Evolutionary conservation across 257 asterid genomes (phyloP), one percentile per base, ranked within the genome.

Genomic region (Pogostemon cablin): DNA sequence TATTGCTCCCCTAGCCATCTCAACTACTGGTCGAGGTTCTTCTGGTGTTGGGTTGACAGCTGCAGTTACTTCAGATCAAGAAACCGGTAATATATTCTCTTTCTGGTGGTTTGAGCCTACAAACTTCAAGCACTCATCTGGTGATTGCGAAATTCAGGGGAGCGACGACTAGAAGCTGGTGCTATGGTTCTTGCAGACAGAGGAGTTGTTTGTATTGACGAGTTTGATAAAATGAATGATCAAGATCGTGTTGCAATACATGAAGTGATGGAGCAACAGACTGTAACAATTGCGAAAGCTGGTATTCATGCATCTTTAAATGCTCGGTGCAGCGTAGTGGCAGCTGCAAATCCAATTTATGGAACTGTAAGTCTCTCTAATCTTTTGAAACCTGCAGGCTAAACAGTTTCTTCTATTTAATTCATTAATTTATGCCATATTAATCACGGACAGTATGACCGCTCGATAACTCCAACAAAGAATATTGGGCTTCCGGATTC

Each of bases 11-110:
- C 84, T 91, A 62, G 96, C 99, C 73, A 91, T 93, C 77, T 93
- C 97, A 67, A 93, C 99, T 65, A 93, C 96, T 65, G 97, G 99
- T 48, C 88, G 99, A 52, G 99, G 99, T 73, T 93, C 97, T 75
- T 93, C 97, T 37, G 99, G 99, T 78, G 99, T 93, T 74, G 99
- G 99, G 17, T 85, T 93, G 85, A 93, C 99, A 55, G 99, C 99
- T 75, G 99, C 99, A 10, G 99, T 93, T 84, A 91, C 99, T 42
- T 80, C 96, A 78, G 99, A 93, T 77, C 99, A 91, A 81, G 99
- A 93, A 81, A 93, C 96, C 69, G 98, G 97, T 93, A 86, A 63
- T 9, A 38, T 55, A 69, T 57, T 43, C 65, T 49, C 46, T 52
- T 77, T 57, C 49, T 52, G 78, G 68, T 64, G 55, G 57, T 52